phyloP scores from a whole-genome alignment of 495 filamentous ascomycete genomes.

The Aspergillus sparsus region DNA sequence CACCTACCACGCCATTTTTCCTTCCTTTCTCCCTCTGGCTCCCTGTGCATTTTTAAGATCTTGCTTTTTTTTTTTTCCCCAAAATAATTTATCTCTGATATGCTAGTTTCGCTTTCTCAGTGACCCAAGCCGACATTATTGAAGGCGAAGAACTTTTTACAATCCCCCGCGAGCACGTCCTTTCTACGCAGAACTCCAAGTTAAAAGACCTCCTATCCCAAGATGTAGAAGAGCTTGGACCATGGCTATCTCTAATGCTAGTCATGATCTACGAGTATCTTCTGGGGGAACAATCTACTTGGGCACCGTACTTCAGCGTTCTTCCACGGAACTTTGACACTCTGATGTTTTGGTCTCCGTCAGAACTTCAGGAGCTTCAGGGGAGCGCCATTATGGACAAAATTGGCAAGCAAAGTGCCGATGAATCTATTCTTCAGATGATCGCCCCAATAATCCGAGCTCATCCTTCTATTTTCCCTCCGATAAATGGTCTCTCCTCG shows the following conservation, averaged over 20 bases:
- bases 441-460: conserved; percentile 61
- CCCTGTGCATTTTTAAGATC: too few species aligned
- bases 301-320: conserved; percentile 81
- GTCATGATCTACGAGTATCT: conserved; percentile 79
- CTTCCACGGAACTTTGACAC: conserved; percentile 80
- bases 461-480: conserved; percentile 48
- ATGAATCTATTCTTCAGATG: conserved; percentile 62
- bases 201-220: conserved; percentile 46
- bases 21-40: too few species aligned
- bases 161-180: conserved; percentile 57
- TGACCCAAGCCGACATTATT: conserved; percentile 57
- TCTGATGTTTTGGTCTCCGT: conserved; percentile 83
- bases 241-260: conserved; percentile 70
- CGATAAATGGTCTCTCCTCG: conserved; percentile 50
- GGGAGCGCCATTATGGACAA: conserved; percentile 74
- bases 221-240: conserved; percentile 45
- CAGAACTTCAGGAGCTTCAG: conserved; percentile 72
- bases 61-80: not conserved
- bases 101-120: conserved; percentile 33
- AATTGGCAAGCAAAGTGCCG: conserved; percentile 73
- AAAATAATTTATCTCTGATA: conserved; percentile 29
- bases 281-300: conserved; percentile 60
- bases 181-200: conserved; percentile 54
- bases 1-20: too few species aligned
- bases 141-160: conserved; percentile 67